These are phyloP conservation scores for Athelia sp. DNA, from an alignment of 1,284 basidiomycete genomes.

Conservation along the genomic window DNA sequence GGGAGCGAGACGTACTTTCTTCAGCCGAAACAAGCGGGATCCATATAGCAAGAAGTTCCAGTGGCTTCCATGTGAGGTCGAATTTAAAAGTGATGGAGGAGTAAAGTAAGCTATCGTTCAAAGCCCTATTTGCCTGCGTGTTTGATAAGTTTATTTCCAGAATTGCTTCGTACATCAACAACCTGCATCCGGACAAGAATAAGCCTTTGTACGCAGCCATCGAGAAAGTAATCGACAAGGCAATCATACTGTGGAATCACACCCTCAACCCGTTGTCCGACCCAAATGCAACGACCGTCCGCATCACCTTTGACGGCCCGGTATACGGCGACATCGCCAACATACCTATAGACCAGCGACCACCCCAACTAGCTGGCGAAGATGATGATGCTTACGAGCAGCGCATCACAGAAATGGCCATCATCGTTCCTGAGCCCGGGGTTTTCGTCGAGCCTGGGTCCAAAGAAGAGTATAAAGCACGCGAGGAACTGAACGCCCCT, in stretches of 20 bases:
- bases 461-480: too few species aligned
- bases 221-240: conserved; percentile 22
- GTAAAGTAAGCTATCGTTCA: conserved; percentile 4
- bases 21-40: too few species aligned
- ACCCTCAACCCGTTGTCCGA: conserved; percentile 4
- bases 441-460: not conserved
- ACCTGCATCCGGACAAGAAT: conserved; percentile 24
- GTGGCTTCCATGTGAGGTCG: not conserved
- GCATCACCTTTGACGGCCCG: not conserved
- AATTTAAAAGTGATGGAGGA: conserved; percentile 14
- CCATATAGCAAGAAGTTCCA: not conserved
- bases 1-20: not conserved
- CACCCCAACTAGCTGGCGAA: not conserved
- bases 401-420: not conserved
- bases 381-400: not conserved
- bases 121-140: conserved; percentile 19
- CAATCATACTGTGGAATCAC: conserved; percentile 29
- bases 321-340: not conserved
- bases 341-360: not conserved
- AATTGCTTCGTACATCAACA: conserved; percentile 30
- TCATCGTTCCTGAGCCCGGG: conserved; percentile 2
- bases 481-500: too few species aligned
- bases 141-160: conserved; percentile 17
- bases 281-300: not conserved
- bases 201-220: conserved; percentile 24